Percentiles rank a stretch among this genome's conserved stretches.
Conservation (phyloP, 2,329 filamentous ascomycete genomes). For the Hirsutella rhossiliensis region DNA sequence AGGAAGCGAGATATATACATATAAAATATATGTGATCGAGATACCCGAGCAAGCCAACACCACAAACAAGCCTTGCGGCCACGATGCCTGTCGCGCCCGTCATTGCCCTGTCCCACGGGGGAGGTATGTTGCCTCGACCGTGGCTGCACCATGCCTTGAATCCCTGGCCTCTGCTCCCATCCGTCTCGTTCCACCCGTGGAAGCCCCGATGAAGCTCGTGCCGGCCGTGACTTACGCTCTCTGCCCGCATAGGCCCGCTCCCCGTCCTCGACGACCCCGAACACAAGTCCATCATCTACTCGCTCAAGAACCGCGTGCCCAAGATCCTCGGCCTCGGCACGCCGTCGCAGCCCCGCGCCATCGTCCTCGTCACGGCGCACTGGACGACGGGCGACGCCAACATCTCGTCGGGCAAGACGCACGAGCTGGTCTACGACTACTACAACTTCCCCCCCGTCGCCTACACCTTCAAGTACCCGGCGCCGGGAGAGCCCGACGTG, state of each 20-base stretch:
- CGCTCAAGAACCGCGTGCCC: constrained; percentile 40
- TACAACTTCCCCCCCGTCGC: constrained; percentile 43
- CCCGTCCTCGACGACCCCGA: constrained; percentile 42
- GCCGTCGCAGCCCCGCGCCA: constrained; percentile 33
- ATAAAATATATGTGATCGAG: no score
- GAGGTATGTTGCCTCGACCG: constrained; percentile 21
- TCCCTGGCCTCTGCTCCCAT: background rate
- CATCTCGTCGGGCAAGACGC: constrained; percentile 36
- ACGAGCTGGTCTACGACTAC: constrained; percentile 45
- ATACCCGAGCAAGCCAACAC: background rate
- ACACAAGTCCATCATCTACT: constrained; percentile 37
- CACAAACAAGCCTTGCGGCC: constrained; percentile 1
- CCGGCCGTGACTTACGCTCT: no score
- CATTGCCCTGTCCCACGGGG: constrained; percentile 37
- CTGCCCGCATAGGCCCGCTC: constrained; percentile 32
- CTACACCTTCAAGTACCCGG: constrained; percentile 43
- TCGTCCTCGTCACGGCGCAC: constrained; percentile 46
- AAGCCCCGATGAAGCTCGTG: background rate
- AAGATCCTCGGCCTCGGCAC: constrained; percentile 42
- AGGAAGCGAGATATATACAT: no score
- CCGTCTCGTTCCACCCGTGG: background rate
- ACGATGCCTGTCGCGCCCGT: constrained; percentile 30
- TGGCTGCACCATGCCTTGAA: background rate
- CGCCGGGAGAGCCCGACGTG: constrained; percentile 40
- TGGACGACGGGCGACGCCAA: constrained; percentile 38